phyloP scores from a whole-genome alignment of 495 filamentous ascomycete genomes.

The Penicillium angulare region DNA sequence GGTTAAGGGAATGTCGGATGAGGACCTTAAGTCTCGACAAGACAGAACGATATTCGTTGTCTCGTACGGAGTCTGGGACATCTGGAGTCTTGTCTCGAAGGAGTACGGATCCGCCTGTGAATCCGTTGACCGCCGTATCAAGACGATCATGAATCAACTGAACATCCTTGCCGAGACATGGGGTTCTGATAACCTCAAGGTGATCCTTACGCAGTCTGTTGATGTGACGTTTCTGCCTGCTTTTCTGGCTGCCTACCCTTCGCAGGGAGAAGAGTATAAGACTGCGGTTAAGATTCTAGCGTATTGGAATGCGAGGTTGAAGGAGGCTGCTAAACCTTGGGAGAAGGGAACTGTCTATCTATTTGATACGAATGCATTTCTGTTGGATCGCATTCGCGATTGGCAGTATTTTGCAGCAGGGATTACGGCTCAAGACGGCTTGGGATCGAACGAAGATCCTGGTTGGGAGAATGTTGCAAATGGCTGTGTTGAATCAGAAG shows the following conservation, averaged over 20 bases:
- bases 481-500: slow-evolving; percentile 34
- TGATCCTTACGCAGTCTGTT: slow-evolving; percentile 48
- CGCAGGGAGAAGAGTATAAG: slow-evolving; percentile 33
- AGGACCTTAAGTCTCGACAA: slow-evolving; percentile 22
- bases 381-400: slow-evolving; percentile 49
- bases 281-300: slow-evolving; percentile 39
- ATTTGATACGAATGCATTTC: slow-evolving; percentile 50
- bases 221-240: slow-evolving; percentile 54
- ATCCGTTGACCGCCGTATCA: slow-evolving; percentile 43
- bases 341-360: slow-evolving; percentile 45
- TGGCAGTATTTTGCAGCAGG: slow-evolving; percentile 43
- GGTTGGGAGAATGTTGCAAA: slow-evolving; percentile 42
- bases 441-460: slow-evolving; percentile 36
- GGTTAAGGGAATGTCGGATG: slow-evolving; percentile 18
- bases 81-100: slow-evolving; percentile 46
- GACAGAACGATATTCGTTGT: slow-evolving; percentile 40
- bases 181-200: slow-evolving; percentile 40
- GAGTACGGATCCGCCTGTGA: slow-evolving; percentile 29
- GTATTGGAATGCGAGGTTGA: slow-evolving; percentile 48
- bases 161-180: slow-evolving; percentile 35
- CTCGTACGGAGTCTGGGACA: slow-evolving; percentile 51
- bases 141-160: slow-evolving; percentile 45
- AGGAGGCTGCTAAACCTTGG: slow-evolving; percentile 39
- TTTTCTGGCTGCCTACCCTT: slow-evolving; percentile 39
- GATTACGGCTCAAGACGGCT: slow-evolving; percentile 42